Evolutionary conservation across 2,329 filamentous ascomycete species (phyloP).

Genomic region (Pseudomassariella vexata): DNA sequence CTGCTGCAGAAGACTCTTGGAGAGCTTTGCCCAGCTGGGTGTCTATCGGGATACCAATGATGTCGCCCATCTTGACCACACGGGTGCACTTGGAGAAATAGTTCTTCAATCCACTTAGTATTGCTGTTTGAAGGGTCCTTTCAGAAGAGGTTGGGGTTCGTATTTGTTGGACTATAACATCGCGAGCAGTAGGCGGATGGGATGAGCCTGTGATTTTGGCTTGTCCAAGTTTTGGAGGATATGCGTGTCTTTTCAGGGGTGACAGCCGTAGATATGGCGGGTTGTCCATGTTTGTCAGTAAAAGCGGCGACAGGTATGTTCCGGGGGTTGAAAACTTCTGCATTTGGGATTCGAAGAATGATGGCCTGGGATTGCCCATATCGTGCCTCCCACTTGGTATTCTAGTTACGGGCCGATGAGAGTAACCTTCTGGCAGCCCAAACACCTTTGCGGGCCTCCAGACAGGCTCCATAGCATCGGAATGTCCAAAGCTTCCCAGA

Average conservation of each 20-base stretch:
- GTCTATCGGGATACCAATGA: constrained; percentile 86
- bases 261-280: constrained; percentile 76
- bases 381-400: constrained; percentile 50
- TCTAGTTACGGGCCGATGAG: constrained; percentile 53
- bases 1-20: constrained; percentile 59
- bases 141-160: constrained; percentile 86
- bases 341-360: constrained; percentile 65
- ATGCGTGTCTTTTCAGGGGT: constrained; percentile 51
- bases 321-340: constrained; percentile 51
- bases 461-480: constrained; percentile 53
- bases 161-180: constrained; percentile 84
- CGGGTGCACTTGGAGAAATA: constrained; percentile 81
- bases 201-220: constrained; percentile 49
- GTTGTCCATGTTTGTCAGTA: constrained; percentile 79
- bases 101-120: constrained; percentile 80
- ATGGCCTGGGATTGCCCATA: constrained; percentile 42
- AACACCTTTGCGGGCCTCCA: constrained; percentile 89
- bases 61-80: constrained; percentile 78
- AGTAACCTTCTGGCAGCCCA: constrained; percentile 74
- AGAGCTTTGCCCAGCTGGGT: constrained; percentile 76
- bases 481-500: constrained; percentile 59
- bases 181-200: constrained; percentile 56
- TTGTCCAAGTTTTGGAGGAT: constrained; percentile 45
- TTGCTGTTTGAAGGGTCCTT: constrained; percentile 73
- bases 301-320: constrained; percentile 76